Evolutionary conservation across 2,329 filamentous ascomycete species (phyloP), one percentile per base, ranked within the genome.

Genomic region (Dactylonectria macrodidyma): DNA sequence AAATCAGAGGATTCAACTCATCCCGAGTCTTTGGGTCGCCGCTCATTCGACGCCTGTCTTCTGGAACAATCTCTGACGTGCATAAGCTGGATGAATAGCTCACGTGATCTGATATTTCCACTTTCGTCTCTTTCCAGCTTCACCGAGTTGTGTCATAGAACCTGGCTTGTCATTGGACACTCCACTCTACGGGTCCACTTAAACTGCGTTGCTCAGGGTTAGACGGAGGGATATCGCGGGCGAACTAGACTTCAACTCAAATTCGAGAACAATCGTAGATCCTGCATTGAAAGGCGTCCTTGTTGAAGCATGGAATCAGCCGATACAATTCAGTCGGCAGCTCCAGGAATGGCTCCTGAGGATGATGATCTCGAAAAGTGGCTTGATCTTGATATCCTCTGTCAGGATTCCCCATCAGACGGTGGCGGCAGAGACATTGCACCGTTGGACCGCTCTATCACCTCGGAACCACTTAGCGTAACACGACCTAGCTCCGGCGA

Each of bases 371-470:
- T 76, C 19, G 74, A 69, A 10, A 72, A 63, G 36, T 76, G 75
- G 61, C 62, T 76, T 46, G 67, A 76, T 59, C 50, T 76, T 48
- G 66, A 75, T 12, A 63, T 70, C 50, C 74, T 76, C 47, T 75
- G 71, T 60, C 51, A 68, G 30, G 66, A 71, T 62, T 50, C 67
- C 38, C 59, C 68, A 65, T 62, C 71, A 56, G 61, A 69, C 41
- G 66, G 67, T 14, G 52, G 63, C 41, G 47, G 56, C 52, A 64
- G 66, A 48, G 62, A 65, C 47, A 54, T 59, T 46, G 64, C 66
- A 65, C 62, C 65, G 55, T 44, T 59, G 54, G 61, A 62, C 54
- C 44, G 74, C 57, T 59, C 51, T 47, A 36, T 36, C 59, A 69
- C 50, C 60, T 67, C 71, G 50, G 47, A 50, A 50, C 30, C 50